Evolutionary conservation across 164 flowering plant genomes (phyloP), one percentile per base, ranked within the genome.

Genomic region (Kalanchoe fedtschenkoi): DNA sequence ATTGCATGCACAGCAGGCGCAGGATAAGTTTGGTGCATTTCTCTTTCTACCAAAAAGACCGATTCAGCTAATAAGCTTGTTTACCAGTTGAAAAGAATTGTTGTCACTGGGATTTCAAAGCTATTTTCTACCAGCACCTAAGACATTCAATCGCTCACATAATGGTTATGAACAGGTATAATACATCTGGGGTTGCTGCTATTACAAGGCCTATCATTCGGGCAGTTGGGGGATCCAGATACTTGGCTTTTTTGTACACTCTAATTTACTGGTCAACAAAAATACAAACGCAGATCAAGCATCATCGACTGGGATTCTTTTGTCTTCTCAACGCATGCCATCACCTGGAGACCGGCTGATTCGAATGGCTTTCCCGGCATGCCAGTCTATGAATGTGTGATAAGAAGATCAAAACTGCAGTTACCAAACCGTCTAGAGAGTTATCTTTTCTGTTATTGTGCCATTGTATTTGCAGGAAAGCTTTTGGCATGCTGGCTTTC

Each of bases 401-500:
- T 26, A 4, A 11, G 32, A 51, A 51, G 56, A 29, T 26, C 56
- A 51, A 51, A 11, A 51, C 17, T 26, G 32, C 1, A 58, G 16
- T 58, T n/a, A n/a, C n/a, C n/a, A n/a, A n/a, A n/a, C n/a, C n/a
- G n/a, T n/a, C n/a, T 19, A n/a, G n/a, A n/a, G n/a, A n/a, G n/a
- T n/a, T n/a, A n/a, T 34, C 14, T 8, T 34, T 17, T 35, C 47
- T 28, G 62, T 70, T 62, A 81, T 6, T 65, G 80, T 43, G 83
- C 69, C 66, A 68, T 74, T 56, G 79, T 65, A 51, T 85, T 81
- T 29, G 96, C 66, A 47, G 91, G 84, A 54, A 85, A 76, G 66
- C 91, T 84, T 73, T 88, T 85, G 42, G 86, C 81, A 54, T 80
- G 91, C 68, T 85, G 91, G 62, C 92, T 83, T 70, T 90, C 96